Percentiles rank a stretch among this genome's conserved stretches.
These are phyloP conservation scores for Claviceps purpurea DNA, from an alignment of 2,329 filamentous ascomycete species.

Conservation along the genomic window DNA sequence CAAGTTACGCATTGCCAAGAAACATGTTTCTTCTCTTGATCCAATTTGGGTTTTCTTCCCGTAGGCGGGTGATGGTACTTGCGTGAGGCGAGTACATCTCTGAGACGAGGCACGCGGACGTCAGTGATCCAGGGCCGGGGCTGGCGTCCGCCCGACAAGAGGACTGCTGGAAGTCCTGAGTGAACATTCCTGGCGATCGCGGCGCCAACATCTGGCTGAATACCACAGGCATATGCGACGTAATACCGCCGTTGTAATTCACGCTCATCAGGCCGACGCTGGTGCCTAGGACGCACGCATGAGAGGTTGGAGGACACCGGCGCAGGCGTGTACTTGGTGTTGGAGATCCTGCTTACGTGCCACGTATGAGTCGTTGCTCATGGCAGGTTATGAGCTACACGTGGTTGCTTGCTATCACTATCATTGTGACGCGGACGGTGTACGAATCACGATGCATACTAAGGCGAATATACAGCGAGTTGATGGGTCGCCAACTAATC, in stretches of 20 bases:
- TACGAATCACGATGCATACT: too few relatives aligned
- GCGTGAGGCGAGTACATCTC: slow-evolving; percentile 20
- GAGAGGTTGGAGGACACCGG: slow-evolving; percentile 24
- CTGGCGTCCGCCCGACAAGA: slow-evolving; percentile 38
- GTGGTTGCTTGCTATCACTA: too few relatives aligned
- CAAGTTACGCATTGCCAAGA: too few relatives aligned
- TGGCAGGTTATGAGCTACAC: too few relatives aligned
- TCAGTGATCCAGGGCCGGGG: slow-evolving; percentile 33
- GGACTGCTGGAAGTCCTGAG: slow-evolving; percentile 34
- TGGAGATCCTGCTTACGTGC: too few relatives aligned
- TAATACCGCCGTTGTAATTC: slow-evolving; percentile 16
- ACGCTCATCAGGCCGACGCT: slow-evolving; percentile 31
- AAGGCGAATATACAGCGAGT: too few relatives aligned
- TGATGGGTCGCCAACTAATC: too few relatives aligned
- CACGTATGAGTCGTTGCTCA: too few relatives aligned
- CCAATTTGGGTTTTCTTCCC: too few relatives aligned
- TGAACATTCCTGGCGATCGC: slow-evolving; percentile 27
- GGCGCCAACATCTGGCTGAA: slow-evolving; percentile 8
- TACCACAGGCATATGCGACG: slow-evolving; percentile 19
- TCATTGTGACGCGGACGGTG: too few relatives aligned
- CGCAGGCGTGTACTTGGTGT: slow-evolving; percentile 23
- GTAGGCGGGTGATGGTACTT: slow-evolving; percentile 27
- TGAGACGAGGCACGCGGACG: slow-evolving; percentile 21
- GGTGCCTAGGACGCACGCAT: slow-evolving; percentile 32
- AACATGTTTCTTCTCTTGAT: too few relatives aligned